phyloP scores from a whole-genome alignment of 352 stramenopile species.

The Achlya hypogyna region DNA sequence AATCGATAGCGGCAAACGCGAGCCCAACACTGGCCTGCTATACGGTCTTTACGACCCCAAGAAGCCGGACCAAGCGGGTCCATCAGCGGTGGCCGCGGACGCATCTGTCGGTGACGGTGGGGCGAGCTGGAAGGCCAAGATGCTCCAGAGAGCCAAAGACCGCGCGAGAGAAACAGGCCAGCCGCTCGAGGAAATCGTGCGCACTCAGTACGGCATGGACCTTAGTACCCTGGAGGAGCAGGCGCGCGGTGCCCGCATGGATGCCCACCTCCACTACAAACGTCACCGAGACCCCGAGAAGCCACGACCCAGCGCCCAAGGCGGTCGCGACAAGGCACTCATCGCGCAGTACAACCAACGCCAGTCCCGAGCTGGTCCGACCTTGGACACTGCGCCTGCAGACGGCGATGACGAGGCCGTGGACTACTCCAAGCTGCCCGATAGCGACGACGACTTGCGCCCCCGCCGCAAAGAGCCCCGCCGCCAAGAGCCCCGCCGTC shows the following conservation, averaged over 20 bases:
- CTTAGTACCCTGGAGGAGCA: slow-evolving; percentile 46
- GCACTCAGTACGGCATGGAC: slow-evolving; percentile 42
- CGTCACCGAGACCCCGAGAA: slow-evolving; percentile 26
- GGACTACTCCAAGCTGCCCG: slow-evolving; percentile 67
- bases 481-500: not conserved
- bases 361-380: too few species aligned
- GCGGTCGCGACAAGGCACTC: slow-evolving; percentile 11
- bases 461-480: too few species aligned
- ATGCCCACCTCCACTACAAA: slow-evolving; percentile 68
- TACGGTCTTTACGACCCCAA: slow-evolving; percentile 78
- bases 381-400: too few species aligned
- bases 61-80: slow-evolving; percentile 33
- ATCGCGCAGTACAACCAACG: slow-evolving; percentile 4
- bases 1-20: slow-evolving; percentile 59
- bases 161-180: slow-evolving; percentile 42
- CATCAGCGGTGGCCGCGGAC: not conserved
- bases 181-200: slow-evolving; percentile 49
- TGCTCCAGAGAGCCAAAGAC: slow-evolving; percentile 64
- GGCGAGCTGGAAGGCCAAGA: slow-evolving; percentile 75
- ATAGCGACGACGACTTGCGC: slow-evolving; percentile 26
- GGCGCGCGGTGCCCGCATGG: slow-evolving; percentile 32
- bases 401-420: slow-evolving; percentile 55
- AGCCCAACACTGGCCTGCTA: slow-evolving; percentile 69
- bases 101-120: slow-evolving; percentile 55
- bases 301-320: not conserved